Evolutionary conservation across 129 eudicot genomes (phyloP).

Genomic region (Arctium minus): DNA sequence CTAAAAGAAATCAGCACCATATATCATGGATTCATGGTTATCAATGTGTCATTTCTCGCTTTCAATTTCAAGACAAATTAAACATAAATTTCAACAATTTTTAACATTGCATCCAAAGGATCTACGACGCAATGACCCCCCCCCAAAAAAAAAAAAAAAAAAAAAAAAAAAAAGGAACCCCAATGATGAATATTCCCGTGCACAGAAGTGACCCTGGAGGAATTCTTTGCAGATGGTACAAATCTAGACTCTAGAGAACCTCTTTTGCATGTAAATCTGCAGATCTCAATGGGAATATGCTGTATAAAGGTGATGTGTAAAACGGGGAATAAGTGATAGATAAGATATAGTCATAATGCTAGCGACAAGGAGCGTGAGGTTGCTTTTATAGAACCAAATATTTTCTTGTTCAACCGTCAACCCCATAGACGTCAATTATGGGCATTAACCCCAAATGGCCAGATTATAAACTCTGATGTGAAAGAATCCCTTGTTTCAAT

Average conservation of each 20-base stretch:
- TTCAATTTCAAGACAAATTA: background rate
- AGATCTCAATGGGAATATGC: background rate
- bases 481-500: background rate
- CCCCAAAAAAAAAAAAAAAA: no score
- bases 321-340: background rate
- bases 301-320: background rate
- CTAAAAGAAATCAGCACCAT: background rate
- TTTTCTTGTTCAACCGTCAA: background rate
- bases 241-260: background rate
- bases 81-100: background rate
- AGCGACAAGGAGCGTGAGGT: background rate
- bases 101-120: background rate
- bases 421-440: background rate
- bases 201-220: background rate
- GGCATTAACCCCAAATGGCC: background rate
- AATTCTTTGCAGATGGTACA: background rate
- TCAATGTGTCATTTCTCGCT: background rate
- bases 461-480: background rate
- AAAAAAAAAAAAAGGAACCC: background rate
- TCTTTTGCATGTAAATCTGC: background rate
- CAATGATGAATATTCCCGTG: background rate
- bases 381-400: background rate
- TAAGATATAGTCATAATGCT: background rate
- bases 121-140: no score
- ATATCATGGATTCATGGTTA: background rate